These are phyloP conservation scores for Cerrena zonata DNA, from an alignment of 1,284 basidiomycete species.

Conservation along the genomic window DNA sequence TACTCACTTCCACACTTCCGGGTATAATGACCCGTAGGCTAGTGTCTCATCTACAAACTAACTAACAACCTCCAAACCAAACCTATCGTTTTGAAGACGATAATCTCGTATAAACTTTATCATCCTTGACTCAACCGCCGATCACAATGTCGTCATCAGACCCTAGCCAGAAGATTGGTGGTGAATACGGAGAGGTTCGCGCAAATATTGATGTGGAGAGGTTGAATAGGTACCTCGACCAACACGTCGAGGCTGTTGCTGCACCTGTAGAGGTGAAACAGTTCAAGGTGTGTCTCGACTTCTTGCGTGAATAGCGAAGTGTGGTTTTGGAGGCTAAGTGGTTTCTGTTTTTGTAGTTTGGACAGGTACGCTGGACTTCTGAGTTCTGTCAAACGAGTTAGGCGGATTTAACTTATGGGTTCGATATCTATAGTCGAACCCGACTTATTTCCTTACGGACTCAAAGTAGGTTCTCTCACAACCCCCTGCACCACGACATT, in stretches of 20 bases:
- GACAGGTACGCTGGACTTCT: slow-evolving; percentile 50
- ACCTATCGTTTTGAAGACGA: too few relatives aligned
- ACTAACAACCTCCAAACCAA: too few relatives aligned
- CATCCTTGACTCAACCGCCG: too few relatives aligned
- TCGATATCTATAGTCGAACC: slow-evolving; percentile 87
- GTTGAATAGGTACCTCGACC: slow-evolving; percentile 65
- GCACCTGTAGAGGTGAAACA: slow-evolving; percentile 81
- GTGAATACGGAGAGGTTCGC: slow-evolving; percentile 70
- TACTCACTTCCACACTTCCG: too few relatives aligned
- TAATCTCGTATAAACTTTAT: too few relatives aligned
- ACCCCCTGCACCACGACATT: background rate
- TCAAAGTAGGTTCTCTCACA: slow-evolving; percentile 40
- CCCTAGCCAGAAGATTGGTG: slow-evolving; percentile 59
- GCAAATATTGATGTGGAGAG: slow-evolving; percentile 61
- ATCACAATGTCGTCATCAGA: background rate
- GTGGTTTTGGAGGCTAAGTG: background rate
- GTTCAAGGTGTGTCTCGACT: slow-evolving; percentile 66
- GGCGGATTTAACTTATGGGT: slow-evolving; percentile 5
- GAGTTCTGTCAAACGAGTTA: background rate
- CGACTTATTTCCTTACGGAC: slow-evolving; percentile 88
- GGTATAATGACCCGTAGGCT: slow-evolving; percentile 36
- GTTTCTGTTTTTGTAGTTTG: slow-evolving; percentile 47
- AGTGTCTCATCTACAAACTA: slow-evolving; percentile 33
- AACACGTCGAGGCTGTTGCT: slow-evolving; percentile 51
- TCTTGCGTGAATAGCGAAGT: background rate